Base-by-base conservation (phyloP, 78 protist genomes). In the Creolimax fragrantissima region DNA sequence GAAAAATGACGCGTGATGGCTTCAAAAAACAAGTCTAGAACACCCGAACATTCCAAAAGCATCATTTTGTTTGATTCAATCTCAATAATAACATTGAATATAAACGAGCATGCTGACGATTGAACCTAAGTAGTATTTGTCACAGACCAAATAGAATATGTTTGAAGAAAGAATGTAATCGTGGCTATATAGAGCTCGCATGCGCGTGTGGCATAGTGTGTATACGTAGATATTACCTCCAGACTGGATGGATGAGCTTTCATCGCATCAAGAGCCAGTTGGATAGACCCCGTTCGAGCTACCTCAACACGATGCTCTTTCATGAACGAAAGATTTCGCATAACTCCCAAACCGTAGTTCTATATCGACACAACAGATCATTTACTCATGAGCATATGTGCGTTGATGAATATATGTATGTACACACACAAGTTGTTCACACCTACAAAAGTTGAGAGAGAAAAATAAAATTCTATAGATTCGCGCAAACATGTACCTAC, bases 321-420 rank as follows among this genome's bases (percentile, higher is more conserved):
- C 43, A 44, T 42, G 45, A 35, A 88, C 5, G 90, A 43, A 36
- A 88, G 11, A 88, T 88, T 88, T 11, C 90, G 7, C 37, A 88
- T 7, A 43, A 90, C 92, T 5, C 92, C 92, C 42, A 90, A n/a
- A 6, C 88, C 92, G 35, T 90, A 90, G 85, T 90, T 90, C 83
- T 90, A 2, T 44, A 90, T n/a, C n/a, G n/a, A n/a, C n/a, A n/a
- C n/a, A n/a, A n/a, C n/a, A n/a, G n/a, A n/a, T n/a, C n/a, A n/a
- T n/a, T n/a, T n/a, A n/a, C n/a, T n/a, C n/a, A n/a, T n/a, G n/a
- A n/a, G n/a, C n/a, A n/a, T n/a, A n/a, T n/a, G n/a, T n/a, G n/a
- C n/a, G n/a, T n/a, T n/a, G n/a, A n/a, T n/a, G n/a, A n/a, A n/a
- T n/a, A n/a, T n/a, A n/a, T n/a, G n/a, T n/a, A n/a, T n/a, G n/a